Evolutionary conservation across 352 stramenopile genomes (phyloP), one percentile per base, ranked within the genome.

Genomic region (Pythium pectinolyticum): DNA sequence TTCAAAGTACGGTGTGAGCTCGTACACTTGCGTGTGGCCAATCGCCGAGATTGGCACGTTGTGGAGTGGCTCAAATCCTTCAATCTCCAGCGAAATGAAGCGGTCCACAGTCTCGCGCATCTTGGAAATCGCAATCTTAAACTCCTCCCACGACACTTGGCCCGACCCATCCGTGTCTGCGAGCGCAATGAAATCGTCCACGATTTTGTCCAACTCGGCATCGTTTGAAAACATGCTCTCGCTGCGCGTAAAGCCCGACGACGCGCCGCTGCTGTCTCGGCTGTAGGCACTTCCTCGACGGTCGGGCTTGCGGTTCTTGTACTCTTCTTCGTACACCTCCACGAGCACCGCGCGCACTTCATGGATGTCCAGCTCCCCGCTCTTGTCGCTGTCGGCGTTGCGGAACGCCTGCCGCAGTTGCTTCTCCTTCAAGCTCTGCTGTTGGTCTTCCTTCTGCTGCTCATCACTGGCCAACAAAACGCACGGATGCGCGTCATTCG

Each of bases 351-450:
- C 52, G 9, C 84, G 85, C 15, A 96, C 84, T 71, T 96, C 86
- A 17, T 88, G 61, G 2, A 82, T 83, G 49, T 94, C 80, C 12
- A 96, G 67, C 45, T 94, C 84, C 2, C 86, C 86, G 66, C 82
- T 94, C 54, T 71, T 63, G 61, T 96, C 86, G 8, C 67, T 61
- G 59, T 96, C 87, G 3, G 85, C 87, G 40, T 88, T 74, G 9
- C 83, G 72, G 63, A 95, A 96, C 20, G 84, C 84, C 63, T 84
- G 72, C 2, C 87, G 81, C 47, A 96, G 66, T 28, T 96, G 82
- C 51, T 96, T 96, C 52, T 96, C 86, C 59, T 95, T 94, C 46
- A 94, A 45, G 51, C 70, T 90, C 56, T 96, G 84, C 41, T 90
- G 74, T 39, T 92, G 80, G 37, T 78, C 88, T 17, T 83, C 80